Evolutionary conservation across 164 flowering plant genomes (phyloP).

Genomic region (Chimonanthus praecox): DNA sequence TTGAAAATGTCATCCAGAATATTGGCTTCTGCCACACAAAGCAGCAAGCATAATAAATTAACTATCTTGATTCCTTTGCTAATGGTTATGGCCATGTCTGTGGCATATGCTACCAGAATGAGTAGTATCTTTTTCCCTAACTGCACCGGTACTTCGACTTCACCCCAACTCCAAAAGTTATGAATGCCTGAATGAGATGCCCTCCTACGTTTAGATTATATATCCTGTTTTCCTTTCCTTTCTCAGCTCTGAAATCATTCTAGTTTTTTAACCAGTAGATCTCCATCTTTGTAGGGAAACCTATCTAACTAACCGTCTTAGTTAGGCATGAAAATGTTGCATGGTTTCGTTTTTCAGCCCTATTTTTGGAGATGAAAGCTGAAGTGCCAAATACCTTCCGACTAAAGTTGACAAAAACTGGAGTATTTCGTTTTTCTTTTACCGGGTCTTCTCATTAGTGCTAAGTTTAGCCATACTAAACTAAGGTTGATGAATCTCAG

Average conservation of each 20-base stretch:
- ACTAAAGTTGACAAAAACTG: too few species aligned
- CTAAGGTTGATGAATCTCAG: too few species aligned
- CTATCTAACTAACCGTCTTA: background rate
- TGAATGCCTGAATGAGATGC: background rate
- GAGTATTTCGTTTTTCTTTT: too few species aligned
- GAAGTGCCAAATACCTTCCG: too few species aligned
- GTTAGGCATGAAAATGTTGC: background rate
- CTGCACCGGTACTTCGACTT: background rate
- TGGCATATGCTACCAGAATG: background rate
- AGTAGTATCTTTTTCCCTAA: background rate
- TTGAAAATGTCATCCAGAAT: background rate
- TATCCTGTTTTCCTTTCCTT: background rate
- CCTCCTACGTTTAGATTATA: background rate
- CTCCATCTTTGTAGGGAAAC: background rate
- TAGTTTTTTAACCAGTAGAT: background rate
- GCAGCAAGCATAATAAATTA: background rate
- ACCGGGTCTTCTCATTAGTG: too few species aligned
- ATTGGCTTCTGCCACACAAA: slow-evolving; percentile 1
- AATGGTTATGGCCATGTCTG: background rate
- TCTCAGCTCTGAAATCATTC: background rate
- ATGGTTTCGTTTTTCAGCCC: background rate
- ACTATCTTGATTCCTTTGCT: background rate
- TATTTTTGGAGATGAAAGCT: too few species aligned
- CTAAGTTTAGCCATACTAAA: too few species aligned
- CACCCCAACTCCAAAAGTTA: background rate